Evolutionary conservation across 352 stramenopile species (phyloP), one percentile per base, ranked within the genome.

Genomic region (Phytopythium delawarense): DNA sequence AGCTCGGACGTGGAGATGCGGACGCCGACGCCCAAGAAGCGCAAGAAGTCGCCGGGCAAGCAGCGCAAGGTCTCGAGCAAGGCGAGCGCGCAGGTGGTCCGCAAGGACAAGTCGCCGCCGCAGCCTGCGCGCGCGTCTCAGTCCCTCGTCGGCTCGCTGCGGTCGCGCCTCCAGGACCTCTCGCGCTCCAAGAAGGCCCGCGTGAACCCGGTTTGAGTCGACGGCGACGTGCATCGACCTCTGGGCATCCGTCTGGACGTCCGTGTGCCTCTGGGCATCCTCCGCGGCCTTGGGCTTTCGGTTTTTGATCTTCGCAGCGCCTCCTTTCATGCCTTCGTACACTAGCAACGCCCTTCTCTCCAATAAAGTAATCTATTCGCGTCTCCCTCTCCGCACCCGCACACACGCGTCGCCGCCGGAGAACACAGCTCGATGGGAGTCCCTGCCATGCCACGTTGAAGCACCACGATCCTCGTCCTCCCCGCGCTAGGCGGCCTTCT

Each of bases 101-200:
- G 62, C 15, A 86, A 88, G 57, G 67, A 73, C 37, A 55, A 67
- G 34, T 32, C 53, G 34, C 53, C 53, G 7, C 65, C 64, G 46
- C 77, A 80, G 63, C 67, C 70, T 61, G 79, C 72, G 79, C 74
- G 61, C 57, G 50, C 54, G 57, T 71, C 74, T 61, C 72, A 69
- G 37, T 82, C 78, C 40, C 62, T 85, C 42, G 73, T 81, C 72
- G 75, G 80, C 58, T 72, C 72, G 21, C 65, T 91, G 46, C 78
- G 75, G 8, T 79, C 74, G 5, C 76, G 78, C 39, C 61, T 76
- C 37, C 74, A 80, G 34, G 77, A 89, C 23, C 66, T 74, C 20
- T 70, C 72, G 23, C 67, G 71, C 15, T 63, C 63, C 49, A 91
- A 91, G 67, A 89, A 84, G 62, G 51, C 67, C 13, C 77, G 76